A percentile compares a stretch with the other conserved stretches of the same genome.
phyloP scores from a whole-genome alignment of 2,329 filamentous ascomycete species.

The Botryotinia convoluta region DNA sequence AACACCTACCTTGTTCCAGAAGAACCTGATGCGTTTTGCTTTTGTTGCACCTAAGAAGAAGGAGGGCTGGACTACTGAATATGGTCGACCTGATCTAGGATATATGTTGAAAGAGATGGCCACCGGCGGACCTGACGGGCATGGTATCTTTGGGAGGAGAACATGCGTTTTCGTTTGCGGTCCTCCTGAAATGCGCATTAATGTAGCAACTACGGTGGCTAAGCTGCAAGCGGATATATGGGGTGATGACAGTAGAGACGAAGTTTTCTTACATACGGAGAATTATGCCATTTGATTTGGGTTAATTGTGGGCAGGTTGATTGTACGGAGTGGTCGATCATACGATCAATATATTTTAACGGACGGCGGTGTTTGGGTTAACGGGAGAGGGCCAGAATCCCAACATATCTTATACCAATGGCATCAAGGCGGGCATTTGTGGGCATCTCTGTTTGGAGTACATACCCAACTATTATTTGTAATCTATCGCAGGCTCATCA shows the following conservation, averaged over 20 bases:
- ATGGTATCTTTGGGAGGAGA: conserved; percentile 70
- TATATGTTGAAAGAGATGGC: conserved; percentile 84
- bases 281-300: conserved; percentile 77
- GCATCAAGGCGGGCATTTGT: conserved; percentile 1
- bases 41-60: conserved; percentile 70
- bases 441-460: neutral
- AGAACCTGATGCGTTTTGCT: conserved; percentile 85
- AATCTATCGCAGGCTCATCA: conserved; percentile 14
- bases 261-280: conserved; percentile 92
- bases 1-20: conserved; percentile 84
- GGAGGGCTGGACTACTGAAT: conserved; percentile 88
- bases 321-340: neutral
- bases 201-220: conserved; percentile 83
- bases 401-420: conserved; percentile 11
- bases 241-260: conserved; percentile 73
- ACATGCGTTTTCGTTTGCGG: conserved; percentile 94
- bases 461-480: conserved; percentile 7
- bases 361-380: conserved; percentile 10
- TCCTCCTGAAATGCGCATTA: conserved; percentile 80
- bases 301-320: neutral
- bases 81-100: conserved; percentile 82
- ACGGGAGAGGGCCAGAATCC: conserved; percentile 5
- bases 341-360: conserved; percentile 9
- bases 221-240: conserved; percentile 79
- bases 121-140: conserved; percentile 62